phyloP scores from a whole-genome alignment of 164 flowering plant species.

The Aristolochia contorta region DNA sequence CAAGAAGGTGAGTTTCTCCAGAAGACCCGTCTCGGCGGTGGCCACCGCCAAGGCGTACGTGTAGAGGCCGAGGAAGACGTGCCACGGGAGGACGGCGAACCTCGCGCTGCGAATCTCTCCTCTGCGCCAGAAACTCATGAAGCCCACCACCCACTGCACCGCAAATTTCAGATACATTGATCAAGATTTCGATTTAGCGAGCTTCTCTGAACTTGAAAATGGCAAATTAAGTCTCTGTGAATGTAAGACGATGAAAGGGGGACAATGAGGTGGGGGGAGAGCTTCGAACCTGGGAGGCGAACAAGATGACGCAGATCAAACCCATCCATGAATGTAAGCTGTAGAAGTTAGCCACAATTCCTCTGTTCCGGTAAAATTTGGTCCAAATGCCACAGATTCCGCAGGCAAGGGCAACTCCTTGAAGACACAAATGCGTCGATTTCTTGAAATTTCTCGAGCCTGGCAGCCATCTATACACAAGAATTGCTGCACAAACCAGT shows the following conservation, averaged over 20 bases:
- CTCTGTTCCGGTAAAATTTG: conserved; percentile 52
- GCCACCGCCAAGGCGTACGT: conserved; percentile 76
- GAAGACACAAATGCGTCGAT: conserved; percentile 77
- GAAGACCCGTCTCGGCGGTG: conserved; percentile 87
- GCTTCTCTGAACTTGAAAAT: background rate
- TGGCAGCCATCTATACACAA: conserved; percentile 81
- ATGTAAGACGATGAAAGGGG: background rate
- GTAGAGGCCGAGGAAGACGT: conserved; percentile 79
- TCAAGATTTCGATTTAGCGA: background rate
- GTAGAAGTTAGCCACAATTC: conserved; percentile 73
- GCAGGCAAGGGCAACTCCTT: conserved; percentile 78
- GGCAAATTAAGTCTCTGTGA: background rate
- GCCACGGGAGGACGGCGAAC: conserved; percentile 64
- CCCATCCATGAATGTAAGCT: conserved; percentile 98
- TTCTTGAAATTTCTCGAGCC: conserved; percentile 74
- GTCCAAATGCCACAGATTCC: conserved; percentile 92
- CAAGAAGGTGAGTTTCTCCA: conserved; percentile 78
- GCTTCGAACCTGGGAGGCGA: conserved; percentile 64
- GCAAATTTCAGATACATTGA: background rate
- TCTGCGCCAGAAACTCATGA: conserved; percentile 81
- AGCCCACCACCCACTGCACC: conserved; percentile 78
- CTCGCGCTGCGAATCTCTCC: conserved; percentile 53
- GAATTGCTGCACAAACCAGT: conserved; percentile 48
- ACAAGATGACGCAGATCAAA: conserved; percentile 52
- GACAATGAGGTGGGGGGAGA: background rate